These are phyloP conservation scores for Aphanomyces euteiches DNA, from an alignment of 352 stramenopile genomes.

Conservation along the genomic window DNA sequence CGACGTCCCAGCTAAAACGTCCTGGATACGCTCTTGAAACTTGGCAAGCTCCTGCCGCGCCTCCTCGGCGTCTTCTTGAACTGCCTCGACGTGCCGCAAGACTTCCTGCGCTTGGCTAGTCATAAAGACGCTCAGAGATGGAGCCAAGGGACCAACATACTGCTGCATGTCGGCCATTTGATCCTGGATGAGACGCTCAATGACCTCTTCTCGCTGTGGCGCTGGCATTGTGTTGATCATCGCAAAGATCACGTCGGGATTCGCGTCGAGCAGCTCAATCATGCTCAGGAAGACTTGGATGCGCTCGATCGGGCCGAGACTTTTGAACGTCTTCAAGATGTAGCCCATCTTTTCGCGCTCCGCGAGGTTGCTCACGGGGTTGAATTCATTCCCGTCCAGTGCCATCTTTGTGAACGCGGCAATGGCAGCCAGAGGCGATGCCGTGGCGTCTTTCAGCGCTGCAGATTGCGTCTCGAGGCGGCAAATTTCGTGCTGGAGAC, in stretches of 20 bases:
- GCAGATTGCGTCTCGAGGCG: too few relatives aligned
- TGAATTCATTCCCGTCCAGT: background rate
- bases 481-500: too few relatives aligned
- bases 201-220: background rate
- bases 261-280: background rate
- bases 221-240: background rate
- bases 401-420: conserved; percentile 3
- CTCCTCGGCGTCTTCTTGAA: conserved; percentile 13
- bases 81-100: background rate
- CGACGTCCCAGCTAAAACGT: conserved; percentile 19
- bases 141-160: background rate
- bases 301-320: background rate
- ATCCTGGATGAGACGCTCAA: background rate
- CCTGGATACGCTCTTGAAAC: conserved; percentile 21
- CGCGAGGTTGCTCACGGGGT: background rate
- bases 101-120: background rate
- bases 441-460: background rate
- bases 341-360: conserved; percentile 15
- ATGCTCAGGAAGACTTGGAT: conserved; percentile 4
- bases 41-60: background rate
- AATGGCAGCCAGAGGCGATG: background rate
- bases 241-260: background rate
- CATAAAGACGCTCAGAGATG: background rate
- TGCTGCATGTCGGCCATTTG: background rate
- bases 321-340: conserved; percentile 23